phyloP scores from a whole-genome alignment of 768 basidiomycete species.

The Chiua virens region DNA sequence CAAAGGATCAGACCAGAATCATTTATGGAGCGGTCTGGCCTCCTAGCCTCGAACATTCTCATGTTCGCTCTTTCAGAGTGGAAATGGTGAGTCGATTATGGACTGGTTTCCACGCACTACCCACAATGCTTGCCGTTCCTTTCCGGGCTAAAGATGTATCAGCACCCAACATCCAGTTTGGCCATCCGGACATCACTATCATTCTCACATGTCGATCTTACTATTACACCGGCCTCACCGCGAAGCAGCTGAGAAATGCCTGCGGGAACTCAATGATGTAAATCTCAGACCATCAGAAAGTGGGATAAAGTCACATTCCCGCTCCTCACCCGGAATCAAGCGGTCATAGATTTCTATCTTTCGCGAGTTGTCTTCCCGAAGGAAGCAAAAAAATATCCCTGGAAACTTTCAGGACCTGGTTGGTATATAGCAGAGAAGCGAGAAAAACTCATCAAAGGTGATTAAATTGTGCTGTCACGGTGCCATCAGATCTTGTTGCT shows the following conservation, averaged over 20 bases:
- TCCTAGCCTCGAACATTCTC: conserved; percentile 27
- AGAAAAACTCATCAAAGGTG: not conserved
- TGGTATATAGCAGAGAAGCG: not conserved
- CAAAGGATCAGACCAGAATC: too few species aligned
- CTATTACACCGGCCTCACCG: not conserved
- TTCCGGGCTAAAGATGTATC: conserved; percentile 38
- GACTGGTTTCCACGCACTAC: conserved; percentile 1
- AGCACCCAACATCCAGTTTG: conserved; percentile 30
- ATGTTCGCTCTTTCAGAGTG: conserved; percentile 24
- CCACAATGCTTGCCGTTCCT: conserved; percentile 31
- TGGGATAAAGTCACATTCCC: not conserved
- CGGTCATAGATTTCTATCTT: not conserved
- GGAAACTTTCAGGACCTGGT: not conserved
- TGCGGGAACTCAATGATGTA: not conserved
- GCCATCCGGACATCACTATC: conserved; percentile 37
- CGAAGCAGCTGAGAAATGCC: not conserved
- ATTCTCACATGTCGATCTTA: conserved; percentile 21
- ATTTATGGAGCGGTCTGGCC: conserved; percentile 23
- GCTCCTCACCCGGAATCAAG: not conserved
- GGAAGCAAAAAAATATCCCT: not conserved
- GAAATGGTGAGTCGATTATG: conserved; percentile 36
- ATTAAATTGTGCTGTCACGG: not conserved
- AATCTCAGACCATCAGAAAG: not conserved
- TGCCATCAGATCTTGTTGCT: too few species aligned
- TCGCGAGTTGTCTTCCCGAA: conserved; percentile 3